These are phyloP conservation scores for Aspergillus sp. DNA, from an alignment of 2,329 filamentous ascomycete genomes.

Conservation along the genomic window DNA sequence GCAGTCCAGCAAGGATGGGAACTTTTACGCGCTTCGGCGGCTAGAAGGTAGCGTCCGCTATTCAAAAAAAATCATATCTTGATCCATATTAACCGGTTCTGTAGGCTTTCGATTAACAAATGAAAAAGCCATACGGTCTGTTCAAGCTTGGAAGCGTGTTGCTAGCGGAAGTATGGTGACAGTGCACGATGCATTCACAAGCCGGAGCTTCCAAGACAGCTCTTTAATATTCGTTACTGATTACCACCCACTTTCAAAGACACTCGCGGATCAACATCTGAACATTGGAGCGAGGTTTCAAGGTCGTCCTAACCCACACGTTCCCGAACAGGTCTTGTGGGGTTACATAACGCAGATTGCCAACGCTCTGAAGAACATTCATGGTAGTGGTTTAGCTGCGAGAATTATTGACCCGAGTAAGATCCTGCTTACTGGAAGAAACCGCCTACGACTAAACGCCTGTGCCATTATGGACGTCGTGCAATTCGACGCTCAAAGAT, in stretches of 20 bases:
- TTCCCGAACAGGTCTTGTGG: constrained; percentile 80
- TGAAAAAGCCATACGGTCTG: constrained; percentile 80
- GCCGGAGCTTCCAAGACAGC: constrained; percentile 87
- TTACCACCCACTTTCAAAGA: constrained; percentile 89
- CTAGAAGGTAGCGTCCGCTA: constrained; percentile 63
- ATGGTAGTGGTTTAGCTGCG: constrained; percentile 76
- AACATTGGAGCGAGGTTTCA: constrained; percentile 40
- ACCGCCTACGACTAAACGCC: constrained; percentile 81
- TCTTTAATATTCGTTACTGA: constrained; percentile 92
- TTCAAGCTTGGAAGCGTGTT: constrained; percentile 87
- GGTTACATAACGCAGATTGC: constrained; percentile 89
- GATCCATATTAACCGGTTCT: background rate
- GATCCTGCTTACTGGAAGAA: constrained; percentile 85
- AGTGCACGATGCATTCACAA: constrained; percentile 90
- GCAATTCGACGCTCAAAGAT: constrained; percentile 70
- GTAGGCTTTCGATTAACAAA: constrained; percentile 81
- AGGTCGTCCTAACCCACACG: constrained; percentile 49
- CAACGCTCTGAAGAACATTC: constrained; percentile 82
- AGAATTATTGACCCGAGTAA: constrained; percentile 85
- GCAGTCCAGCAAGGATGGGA: constrained; percentile 81
- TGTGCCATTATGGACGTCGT: constrained; percentile 90
- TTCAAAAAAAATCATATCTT: background rate
- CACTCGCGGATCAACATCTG: constrained; percentile 75
- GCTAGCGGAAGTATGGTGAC: constrained; percentile 79
- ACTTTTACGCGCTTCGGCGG: constrained; percentile 81